Base-by-base conservation (phyloP, 2,329 filamentous ascomycete species). In the Sporothrix schenckii region DNA sequence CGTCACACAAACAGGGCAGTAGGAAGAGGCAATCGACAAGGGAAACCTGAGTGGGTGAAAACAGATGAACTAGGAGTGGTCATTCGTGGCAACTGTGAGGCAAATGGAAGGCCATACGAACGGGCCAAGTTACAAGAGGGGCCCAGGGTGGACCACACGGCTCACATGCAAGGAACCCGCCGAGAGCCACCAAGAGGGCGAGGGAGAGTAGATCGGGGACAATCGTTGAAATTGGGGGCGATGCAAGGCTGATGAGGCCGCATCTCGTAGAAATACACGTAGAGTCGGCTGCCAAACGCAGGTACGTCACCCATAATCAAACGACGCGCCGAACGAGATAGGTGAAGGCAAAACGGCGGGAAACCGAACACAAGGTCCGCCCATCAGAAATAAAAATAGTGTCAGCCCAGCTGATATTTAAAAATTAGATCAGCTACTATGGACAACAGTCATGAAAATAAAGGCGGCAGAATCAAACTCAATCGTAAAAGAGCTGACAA, bases 101-200 rank as follows among this genome's bases (percentile, higher is more conserved):
- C 39, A 47, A 47, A 61, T 47, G n/a, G 30, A 16, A 58, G 21
- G n/a, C 24, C 21, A 14, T 14, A 54, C 50, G n/a, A 39, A 21
- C 39, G 24, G 34, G 54, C 54, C 54, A 58, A 41, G n/a, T 60
- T 30, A 14, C 56, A 61, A 19, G 34, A 60, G 56, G 10, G 34
- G 4, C 39, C 39, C 13, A 14, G 19, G 44, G 4, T 61, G 10
- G 21, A 61, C 56, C 39, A 44, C 19, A 44, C 56, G 56, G 56
- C 39, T 63, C 39, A 24, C n/a, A 63, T 47, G 39, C 56, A 63
- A 63, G 58, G 58, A 39, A 63, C 39, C 58, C 58, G 58, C 58
- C 39, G 58, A 27, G 21, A 41, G 41, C 2, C 4, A 60, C 4
- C n/a, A 47, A 21, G 5, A 14, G 10, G 24, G 21, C 13, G 7